Conservation (phyloP, 2,329 filamentous ascomycete species). For the Epichloe glyceriae region DNA sequence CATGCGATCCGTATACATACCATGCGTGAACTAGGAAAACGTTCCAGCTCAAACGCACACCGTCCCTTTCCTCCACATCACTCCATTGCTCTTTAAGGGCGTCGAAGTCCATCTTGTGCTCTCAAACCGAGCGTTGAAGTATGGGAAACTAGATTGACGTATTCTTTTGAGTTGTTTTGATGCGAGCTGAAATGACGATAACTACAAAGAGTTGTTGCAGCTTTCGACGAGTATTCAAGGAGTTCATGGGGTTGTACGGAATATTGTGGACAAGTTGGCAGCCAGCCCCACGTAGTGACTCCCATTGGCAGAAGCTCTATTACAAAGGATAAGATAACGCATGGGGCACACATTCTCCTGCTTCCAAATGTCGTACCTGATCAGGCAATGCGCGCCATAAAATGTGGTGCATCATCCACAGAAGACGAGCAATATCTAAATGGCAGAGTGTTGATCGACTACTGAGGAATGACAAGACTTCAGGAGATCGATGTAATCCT, state of each 20-base stretch:
- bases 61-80: constrained; percentile 92
- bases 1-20: constrained; percentile 32
- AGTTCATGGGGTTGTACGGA: neutral
- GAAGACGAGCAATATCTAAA: too few species aligned
- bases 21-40: constrained; percentile 96
- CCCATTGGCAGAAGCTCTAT: neutral
- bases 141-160: neutral
- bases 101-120: constrained; percentile 69
- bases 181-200: neutral
- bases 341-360: too few species aligned
- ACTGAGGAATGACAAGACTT: too few species aligned
- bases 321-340: neutral
- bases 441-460: too few species aligned
- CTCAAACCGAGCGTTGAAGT: neutral
- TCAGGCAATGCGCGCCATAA: too few species aligned
- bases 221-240: neutral
- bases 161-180: neutral
- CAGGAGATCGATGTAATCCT: too few species aligned
- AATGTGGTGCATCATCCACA: too few species aligned
- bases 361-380: too few species aligned
- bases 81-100: constrained; percentile 90
- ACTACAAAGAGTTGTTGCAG: neutral
- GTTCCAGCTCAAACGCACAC: constrained; percentile 94
- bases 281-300: neutral
- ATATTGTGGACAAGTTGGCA: neutral